A percentile compares a stretch with the other conserved stretches of the same genome.
Conservation (phyloP, 768 basidiomycete genomes). For the Phaffia australis region DNA sequence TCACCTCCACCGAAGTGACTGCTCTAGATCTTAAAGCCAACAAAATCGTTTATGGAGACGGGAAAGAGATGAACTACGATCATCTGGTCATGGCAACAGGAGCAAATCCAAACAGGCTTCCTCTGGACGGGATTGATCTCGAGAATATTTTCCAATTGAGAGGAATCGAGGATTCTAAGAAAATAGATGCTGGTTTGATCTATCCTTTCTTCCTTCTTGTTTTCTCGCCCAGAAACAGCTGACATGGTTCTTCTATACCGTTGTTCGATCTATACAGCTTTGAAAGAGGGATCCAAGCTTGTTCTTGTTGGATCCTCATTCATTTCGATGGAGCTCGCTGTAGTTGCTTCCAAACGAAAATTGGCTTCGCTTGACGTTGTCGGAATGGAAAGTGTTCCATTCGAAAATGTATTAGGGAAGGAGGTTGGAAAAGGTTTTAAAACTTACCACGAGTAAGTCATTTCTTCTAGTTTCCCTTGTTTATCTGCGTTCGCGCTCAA, state of each 20-base stretch:
- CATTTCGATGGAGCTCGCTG: slow-evolving; percentile 81
- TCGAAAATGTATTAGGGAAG: slow-evolving; percentile 68
- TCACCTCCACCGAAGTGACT: slow-evolving; percentile 51
- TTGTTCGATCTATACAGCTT: slow-evolving; percentile 12
- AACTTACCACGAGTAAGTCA: slow-evolving; percentile 71
- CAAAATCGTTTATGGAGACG: slow-evolving; percentile 54
- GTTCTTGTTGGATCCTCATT: slow-evolving; percentile 83
- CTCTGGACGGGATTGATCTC: slow-evolving; percentile 61
- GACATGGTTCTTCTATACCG: slow-evolving; percentile 14
- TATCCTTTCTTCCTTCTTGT: not conserved
- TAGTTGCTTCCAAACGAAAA: slow-evolving; percentile 59
- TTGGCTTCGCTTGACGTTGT: slow-evolving; percentile 51
- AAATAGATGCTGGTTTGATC: slow-evolving; percentile 46
- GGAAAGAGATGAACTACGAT: slow-evolving; percentile 56
- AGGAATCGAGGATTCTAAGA: slow-evolving; percentile 57
- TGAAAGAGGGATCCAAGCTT: slow-evolving; percentile 58
- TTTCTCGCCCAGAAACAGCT: not conserved
- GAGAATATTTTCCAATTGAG: slow-evolving; percentile 69
- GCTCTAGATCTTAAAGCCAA: slow-evolving; percentile 55
- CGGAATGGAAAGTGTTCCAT: slow-evolving; percentile 70
- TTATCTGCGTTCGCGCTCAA: not conserved
- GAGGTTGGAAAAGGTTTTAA: slow-evolving; percentile 65
- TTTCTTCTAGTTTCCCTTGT: not conserved
- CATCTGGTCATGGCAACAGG: slow-evolving; percentile 72
- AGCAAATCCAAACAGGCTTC: slow-evolving; percentile 55